Evolutionary conservation across 2,329 filamentous ascomycete species (phyloP).

Genomic region (Didymella pomorum): DNA sequence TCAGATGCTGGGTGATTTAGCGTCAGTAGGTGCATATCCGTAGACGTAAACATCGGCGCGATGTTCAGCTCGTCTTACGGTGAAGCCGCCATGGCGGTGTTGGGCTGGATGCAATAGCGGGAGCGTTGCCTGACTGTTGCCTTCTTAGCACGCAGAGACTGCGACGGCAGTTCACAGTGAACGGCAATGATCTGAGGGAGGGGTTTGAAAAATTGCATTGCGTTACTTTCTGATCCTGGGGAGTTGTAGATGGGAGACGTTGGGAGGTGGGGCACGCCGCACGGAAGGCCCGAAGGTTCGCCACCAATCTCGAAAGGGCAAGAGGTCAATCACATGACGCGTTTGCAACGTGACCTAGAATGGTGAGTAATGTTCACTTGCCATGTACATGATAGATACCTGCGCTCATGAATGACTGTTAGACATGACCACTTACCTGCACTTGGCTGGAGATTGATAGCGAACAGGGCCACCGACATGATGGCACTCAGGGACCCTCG

Average conservation of each 20-base stretch:
- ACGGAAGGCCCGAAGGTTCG: constrained; percentile 9
- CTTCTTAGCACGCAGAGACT: constrained; percentile 17
- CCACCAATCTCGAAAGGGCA: constrained; percentile 7
- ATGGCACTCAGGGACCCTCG: no score
- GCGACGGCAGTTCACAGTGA: not conserved
- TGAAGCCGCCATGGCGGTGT: constrained; percentile 31
- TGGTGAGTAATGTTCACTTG: no score
- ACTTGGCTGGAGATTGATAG: no score
- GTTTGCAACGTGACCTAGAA: no score
- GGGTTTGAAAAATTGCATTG: not conserved
- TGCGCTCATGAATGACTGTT: no score
- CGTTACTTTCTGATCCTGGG: constrained; percentile 5
- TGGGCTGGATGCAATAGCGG: constrained; percentile 24
- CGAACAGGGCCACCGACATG: no score
- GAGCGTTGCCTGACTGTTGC: constrained; percentile 41
- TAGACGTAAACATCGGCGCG: constrained; percentile 18
- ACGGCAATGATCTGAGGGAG: constrained; percentile 1
- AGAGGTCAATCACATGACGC: not conserved
- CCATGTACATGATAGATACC: no score
- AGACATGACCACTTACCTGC: no score
- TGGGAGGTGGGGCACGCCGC: constrained; percentile 7
- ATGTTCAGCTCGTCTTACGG: constrained; percentile 40
- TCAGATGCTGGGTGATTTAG: constrained; percentile 33
- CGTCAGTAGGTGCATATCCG: constrained; percentile 23
- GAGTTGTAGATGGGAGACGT: constrained; percentile 3